Base-by-base conservation (phyloP, 306 rosid genomes). In the Pterocarpus santalinus region DNA sequence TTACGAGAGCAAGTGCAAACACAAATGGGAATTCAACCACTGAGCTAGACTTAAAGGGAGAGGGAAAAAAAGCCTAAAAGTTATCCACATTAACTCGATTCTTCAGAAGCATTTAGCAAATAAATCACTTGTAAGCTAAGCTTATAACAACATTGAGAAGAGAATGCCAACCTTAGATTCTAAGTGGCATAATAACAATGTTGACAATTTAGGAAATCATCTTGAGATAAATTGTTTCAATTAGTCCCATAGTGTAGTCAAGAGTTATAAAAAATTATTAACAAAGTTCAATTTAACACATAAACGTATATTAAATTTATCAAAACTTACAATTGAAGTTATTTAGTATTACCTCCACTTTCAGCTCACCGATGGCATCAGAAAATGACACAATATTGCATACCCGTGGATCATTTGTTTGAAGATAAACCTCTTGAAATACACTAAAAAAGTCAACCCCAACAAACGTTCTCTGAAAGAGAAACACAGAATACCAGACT, bases 291-390 rank as follows among this genome's bases (percentile, higher is more conserved):
- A 22, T 60, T 61, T 33, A 51, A 41, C 14, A 32, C 78, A 76
- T 13, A 39, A 61, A 63, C 41, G 83, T 14, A 43, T 72, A 56
- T 83, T 65, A 83, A 61, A 78, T 65, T 57, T 72, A 46, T 63
- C 63, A 53, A 33, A 75, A 61, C 67, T 72, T 72, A 55, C 72
- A 75, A 58, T 56, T 52, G 15, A 77, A 76, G 36, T 77, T 55
- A 77, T 53, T 57, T 70, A 44, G 62, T 39, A 89, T 81, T 87
- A 92, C 98, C 97, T 95, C 98, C 60, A 92, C 97, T 90, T 92
- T 95, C n/a, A 95, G 97, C 87, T 95, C 97, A 80, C 98, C 98
- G 16, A 92, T 84, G 80, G 92, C 92, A 72, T 95, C 98, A 81
- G 98, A 92, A 86, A 95, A 92, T 74, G 88, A 86, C 22, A 95